Base-by-base conservation (phyloP, 768 basidiomycete genomes). In the Podaxis rugospora region DNA sequence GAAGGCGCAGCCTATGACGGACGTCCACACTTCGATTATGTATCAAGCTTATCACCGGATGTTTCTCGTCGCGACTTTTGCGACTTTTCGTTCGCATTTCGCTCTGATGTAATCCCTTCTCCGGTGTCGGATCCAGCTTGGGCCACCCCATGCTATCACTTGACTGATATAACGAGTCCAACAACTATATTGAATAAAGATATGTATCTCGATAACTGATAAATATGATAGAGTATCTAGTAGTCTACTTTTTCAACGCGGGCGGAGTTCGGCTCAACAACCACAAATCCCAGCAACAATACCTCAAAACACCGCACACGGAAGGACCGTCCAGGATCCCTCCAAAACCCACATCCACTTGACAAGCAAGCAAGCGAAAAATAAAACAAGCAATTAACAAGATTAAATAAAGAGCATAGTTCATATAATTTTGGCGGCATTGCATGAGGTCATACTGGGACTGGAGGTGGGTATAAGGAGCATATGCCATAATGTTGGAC, bases 401-500 rank as follows among this genome's bases (percentile, higher is more conserved):
- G 27, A 36, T 28, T 28, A 28, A 28, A 28, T 28, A 28, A 28
- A 60, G n/a, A 46, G 23, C 54, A 61, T 61, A 61, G 23, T 7
- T 32, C 55, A 56, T 56, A 56, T 56, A 56, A 56, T 47, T 56
- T 44, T 55, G 42, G 47, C 25, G 52, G 51, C 51, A 61, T 61
- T 55, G 54, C 51, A 55, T 55, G 36, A 28, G 21, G 51, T 54
- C 51, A 54, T 54, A 55, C 13, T 42, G 32, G 44, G 39, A 51
- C 16, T 25, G 37, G 39, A 16, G 32, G 27, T 18, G 46, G 54
- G 32, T 49, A 49, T 49, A 37, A 37, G 28, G 35, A 27, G 50
- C 49, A 62, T 62, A 62, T 62, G 55, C 55, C 54, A 62, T 53
- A 59, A 44, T 35, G 56, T 53, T 39, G n/a, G 57, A 59, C 9